A percentile compares a stretch with the other conserved stretches of the same genome.
These are phyloP conservation scores for Trichoderma koningiopsis DNA, from an alignment of 2,329 filamentous ascomycete genomes.

Conservation along the genomic window DNA sequence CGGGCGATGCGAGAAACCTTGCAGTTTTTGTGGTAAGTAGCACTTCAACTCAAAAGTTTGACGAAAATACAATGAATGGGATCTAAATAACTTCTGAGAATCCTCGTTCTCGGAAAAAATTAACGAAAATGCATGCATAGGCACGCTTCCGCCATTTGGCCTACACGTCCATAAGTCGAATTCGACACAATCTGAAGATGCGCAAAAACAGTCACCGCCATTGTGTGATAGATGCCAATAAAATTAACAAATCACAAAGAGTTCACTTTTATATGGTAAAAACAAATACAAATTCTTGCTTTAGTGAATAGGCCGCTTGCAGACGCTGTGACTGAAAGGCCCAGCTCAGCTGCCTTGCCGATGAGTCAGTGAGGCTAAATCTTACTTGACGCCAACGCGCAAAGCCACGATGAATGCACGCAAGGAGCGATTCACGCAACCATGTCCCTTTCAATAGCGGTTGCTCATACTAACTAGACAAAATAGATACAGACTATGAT, in stretches of 20 bases:
- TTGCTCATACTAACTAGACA: neutral
- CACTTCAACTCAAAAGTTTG: neutral
- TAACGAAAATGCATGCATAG: neutral
- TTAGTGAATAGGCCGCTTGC: neutral
- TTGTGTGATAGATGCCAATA: neutral
- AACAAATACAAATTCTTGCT: neutral
- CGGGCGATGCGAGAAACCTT: neutral
- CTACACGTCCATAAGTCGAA: neutral
- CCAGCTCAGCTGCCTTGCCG: neutral
- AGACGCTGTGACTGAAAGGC: neutral
- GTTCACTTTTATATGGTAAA: neutral
- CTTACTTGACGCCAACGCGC: neutral
- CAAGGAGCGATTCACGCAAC: neutral
- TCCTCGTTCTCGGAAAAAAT: neutral
- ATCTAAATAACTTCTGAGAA: neutral
- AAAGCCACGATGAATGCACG: constrained; percentile 2
- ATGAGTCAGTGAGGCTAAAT: constrained; percentile 23
- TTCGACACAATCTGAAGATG: neutral
- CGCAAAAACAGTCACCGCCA: neutral
- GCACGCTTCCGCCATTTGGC: neutral
- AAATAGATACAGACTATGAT: neutral
- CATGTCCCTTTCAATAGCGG: neutral
- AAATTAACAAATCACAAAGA: neutral
- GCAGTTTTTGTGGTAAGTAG: neutral
- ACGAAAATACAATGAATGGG: neutral